phyloP scores from a whole-genome alignment of 192 early-diverging fungal genomes.

The Coemansia sp. region DNA sequence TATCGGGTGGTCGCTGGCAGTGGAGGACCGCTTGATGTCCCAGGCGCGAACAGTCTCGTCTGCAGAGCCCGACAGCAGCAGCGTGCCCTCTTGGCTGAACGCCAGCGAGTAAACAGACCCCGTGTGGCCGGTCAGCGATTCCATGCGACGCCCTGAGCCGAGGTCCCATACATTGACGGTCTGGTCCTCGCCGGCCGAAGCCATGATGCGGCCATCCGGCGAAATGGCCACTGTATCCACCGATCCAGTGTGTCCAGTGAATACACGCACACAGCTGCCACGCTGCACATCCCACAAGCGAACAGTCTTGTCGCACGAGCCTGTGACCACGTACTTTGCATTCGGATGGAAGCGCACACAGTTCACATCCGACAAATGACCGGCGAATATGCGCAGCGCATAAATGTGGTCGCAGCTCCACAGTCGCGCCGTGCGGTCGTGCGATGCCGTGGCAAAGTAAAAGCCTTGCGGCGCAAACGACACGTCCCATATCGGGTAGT shows the following conservation, averaged over 20 bases:
- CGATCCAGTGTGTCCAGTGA: constrained; percentile 82
- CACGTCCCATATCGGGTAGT: constrained; percentile 96
- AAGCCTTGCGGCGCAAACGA: constrained; percentile 85
- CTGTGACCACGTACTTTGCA: constrained; percentile 90
- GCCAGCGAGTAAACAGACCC: constrained; percentile 78
- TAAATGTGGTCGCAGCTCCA: constrained; percentile 98
- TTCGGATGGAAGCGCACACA: constrained; percentile 96
- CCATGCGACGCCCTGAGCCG: constrained; percentile 76
- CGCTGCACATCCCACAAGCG: constrained; percentile 93
- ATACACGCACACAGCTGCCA: constrained; percentile 85
- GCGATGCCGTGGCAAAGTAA: constrained; percentile 96
- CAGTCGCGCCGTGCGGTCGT: constrained; percentile 91
- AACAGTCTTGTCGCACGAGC: constrained; percentile 83
- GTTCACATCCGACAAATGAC: constrained; percentile 96
- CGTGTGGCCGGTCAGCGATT: constrained; percentile 83
- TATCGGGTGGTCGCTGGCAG: constrained; percentile 41
- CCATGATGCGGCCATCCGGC: constrained; percentile 87
- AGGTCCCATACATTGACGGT: constrained; percentile 90
- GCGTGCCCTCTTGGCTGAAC: constrained; percentile 78
- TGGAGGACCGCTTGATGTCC: constrained; percentile 72
- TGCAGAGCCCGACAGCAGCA: constrained; percentile 81
- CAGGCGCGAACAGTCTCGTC: constrained; percentile 90
- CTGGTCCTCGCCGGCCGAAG: constrained; percentile 73
- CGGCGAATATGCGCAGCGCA: constrained; percentile 95
- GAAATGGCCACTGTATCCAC: constrained; percentile 86